Base-by-base conservation (phyloP, 2,329 filamentous ascomycete species). In the Neurospora crassa region DNA sequence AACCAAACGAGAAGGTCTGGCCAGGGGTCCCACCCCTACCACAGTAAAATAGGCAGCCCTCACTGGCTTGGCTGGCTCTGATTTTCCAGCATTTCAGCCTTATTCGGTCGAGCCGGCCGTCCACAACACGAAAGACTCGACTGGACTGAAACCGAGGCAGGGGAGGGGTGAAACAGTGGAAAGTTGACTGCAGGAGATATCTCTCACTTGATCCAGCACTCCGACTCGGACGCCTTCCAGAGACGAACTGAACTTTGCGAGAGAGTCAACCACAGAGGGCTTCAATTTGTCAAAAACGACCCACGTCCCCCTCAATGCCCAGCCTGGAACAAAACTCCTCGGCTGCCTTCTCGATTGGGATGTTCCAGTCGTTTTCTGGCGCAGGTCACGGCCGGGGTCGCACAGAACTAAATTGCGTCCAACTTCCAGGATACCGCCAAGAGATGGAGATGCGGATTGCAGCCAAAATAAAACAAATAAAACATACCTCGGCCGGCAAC, bases 341-440 rank as follows among this genome's bases (percentile, higher is more conserved):
- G 37, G 14, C 53, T 41, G 53, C 47, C 69, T 70, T 67, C 69
- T 70, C 53, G 40, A 70, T 70, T 70, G 37, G 69, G 69, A 63
- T 63, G 53, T 63, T 63, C 34, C 34, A 37, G 34, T 37, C 34
- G 34, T 37, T 37, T 37, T 37, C 34, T 37, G 34, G 34, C 34
- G 34, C 34, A 37, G 7, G 34, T 8, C 34, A 37, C 34, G 34
- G 53, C 53, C 53, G 53, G 14, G 29, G 53, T 63, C 14, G 29
- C 53, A 63, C 53, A n/a, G 53, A 63, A 29, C 34, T 29, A 63
- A 63, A 63, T 63, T 63, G 53, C 53, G 29, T 63, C 53, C 29
- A 63, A 37, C 53, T 63, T 63, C 53, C 29, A 63, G 16, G 53
- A 8, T 37, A 7, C 29, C 53, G 53, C 53, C 53, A 63, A 37